Conservation (phyloP, 164 flowering plant genomes). For the Echeveria elegans region DNA sequence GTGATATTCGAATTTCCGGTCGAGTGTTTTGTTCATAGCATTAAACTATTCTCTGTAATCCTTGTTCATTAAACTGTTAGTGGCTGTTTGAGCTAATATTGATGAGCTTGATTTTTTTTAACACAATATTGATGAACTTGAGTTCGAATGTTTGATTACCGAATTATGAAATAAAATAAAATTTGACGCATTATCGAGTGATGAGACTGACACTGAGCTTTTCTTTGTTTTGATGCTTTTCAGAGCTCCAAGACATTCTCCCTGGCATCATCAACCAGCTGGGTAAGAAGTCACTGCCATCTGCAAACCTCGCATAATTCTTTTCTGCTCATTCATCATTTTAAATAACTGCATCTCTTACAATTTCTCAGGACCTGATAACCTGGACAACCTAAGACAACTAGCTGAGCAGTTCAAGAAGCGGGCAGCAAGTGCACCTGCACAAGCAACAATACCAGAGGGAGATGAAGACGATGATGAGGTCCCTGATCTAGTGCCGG, state of each 20-base stretch:
- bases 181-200: neutral
- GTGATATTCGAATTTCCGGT: neutral
- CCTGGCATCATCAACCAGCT: slow-evolving; percentile 7
- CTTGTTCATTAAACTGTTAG: neutral
- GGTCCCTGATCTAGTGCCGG: neutral
- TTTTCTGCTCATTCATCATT: neutral
- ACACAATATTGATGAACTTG: too few species aligned
- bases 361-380: slow-evolving; percentile 2
- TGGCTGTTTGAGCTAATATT: neutral
- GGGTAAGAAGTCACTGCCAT: neutral
- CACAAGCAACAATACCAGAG: slow-evolving; percentile 3
- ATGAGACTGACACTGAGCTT: neutral
- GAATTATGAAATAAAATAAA: too few species aligned
- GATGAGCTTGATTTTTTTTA: too few species aligned
- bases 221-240: neutral
- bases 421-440: neutral
- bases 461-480: slow-evolving; percentile 2
- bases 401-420: slow-evolving; percentile 7
- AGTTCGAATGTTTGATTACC: too few species aligned
- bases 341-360: neutral
- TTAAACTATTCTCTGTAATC: neutral
- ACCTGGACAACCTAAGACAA: neutral
- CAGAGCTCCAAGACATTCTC: slow-evolving; percentile 3
- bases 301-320: neutral
- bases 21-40: neutral